Evolutionary conservation across 805 yeast genomes (phyloP), one percentile per base, ranked within the genome.

Genomic region (Lipomyces sp.): DNA sequence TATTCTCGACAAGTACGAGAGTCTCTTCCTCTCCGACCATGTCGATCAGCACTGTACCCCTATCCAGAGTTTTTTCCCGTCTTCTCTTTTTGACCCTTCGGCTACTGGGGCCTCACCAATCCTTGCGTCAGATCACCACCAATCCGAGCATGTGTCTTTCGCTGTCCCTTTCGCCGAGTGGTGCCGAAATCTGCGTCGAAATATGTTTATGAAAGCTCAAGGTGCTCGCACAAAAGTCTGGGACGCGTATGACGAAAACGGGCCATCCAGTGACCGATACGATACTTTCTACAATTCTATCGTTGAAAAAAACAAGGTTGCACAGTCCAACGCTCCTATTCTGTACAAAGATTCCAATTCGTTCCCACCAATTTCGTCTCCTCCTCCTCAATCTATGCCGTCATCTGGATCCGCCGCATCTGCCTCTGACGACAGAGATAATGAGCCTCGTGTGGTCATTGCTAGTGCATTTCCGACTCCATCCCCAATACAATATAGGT

Each of bases 381-480:
- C 45, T 24, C 45, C 29, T 18, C 32, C 64, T 42, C 24, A 45
- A 10, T 24, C 53, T 24, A 15, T 50, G 13, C 10, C 64, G 6
- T 11, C 64, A 33, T 64, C 59, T 15, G 33, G 55, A 30, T 4
- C 60, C 35, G 11, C 56, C 24, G 24, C 59, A 30, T 4, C 60
- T 42, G 11, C 56, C 18, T 6, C 11, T 62, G 34, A 51, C 64
- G 11, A 13, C 45, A 7, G 34, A 51, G 48, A 30, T 57, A 13
- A 29, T 13, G 62, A 55, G 48, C 29, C 39, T 10, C 32, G 32
- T 18, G 33, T 57, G n/a, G 65, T 65, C 48, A 53, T 53, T 51
- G 72, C 69, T 54, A 82, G 83, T 75, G 83, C 87, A 7, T 83
- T 80, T 69, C 86, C 86, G 30, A 80, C 82, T 5, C 96, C 96